Percentiles rank a stretch among this genome's conserved stretches.
Evolutionary conservation across 345 rosid genomes (phyloP).

Genomic region (Eucalyptus polybractea): DNA sequence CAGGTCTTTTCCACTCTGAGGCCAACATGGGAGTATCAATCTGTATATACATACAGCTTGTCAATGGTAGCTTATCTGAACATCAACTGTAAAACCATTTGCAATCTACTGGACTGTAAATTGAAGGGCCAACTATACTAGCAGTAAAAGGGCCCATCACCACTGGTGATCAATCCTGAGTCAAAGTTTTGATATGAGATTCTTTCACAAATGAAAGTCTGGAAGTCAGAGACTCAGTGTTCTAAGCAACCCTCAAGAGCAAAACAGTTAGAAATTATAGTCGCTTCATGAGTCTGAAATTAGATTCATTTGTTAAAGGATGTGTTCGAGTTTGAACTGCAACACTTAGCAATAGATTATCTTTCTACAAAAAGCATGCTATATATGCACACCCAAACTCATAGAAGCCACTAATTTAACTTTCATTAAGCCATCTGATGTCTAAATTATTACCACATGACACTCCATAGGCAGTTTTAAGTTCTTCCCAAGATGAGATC

Average conservation of each 20-base stretch:
- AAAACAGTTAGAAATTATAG: not conserved
- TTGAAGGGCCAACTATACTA: not conserved
- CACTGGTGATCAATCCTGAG: not conserved
- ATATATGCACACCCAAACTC: not conserved
- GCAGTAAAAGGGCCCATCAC: not conserved
- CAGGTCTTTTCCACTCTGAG: slow-evolving; percentile 78
- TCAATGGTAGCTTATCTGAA: not conserved
- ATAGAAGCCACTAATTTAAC: not conserved
- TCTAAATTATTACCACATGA: not conserved
- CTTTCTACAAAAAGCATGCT: not conserved
- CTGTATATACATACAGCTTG: slow-evolving; percentile 30
- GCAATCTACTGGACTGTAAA: not conserved
- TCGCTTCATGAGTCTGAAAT: not conserved
- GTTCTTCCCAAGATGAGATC: not conserved
- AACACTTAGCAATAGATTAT: not conserved
- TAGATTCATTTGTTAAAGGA: not conserved
- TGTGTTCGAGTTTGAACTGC: not conserved
- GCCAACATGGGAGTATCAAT: slow-evolving; percentile 89
- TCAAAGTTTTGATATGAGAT: not conserved
- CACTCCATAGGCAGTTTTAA: not conserved
- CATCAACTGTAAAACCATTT: not conserved
- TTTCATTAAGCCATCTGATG: not conserved
- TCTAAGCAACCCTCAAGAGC: not conserved
- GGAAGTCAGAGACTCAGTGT: not conserved
- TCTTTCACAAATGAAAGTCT: not conserved